Percentiles rank a stretch among this genome's conserved stretches.
These are phyloP conservation scores for Crithidia sp. DNA, from an alignment of 208 protist genomes.

Conservation along the genomic window DNA sequence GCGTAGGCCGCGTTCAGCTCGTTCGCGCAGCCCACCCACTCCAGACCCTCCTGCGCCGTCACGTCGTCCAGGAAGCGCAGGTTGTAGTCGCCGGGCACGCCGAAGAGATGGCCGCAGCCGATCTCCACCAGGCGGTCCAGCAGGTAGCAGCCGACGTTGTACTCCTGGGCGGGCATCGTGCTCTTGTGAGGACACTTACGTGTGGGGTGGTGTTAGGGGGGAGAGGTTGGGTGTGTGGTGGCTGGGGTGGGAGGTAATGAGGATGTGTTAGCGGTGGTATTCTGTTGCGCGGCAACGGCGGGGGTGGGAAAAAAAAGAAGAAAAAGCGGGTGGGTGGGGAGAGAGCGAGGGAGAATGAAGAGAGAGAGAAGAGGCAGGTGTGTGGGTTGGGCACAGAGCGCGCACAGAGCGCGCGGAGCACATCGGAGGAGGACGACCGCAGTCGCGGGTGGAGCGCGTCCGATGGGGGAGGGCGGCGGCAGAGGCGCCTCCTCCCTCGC, in stretches of 20 bases:
- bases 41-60: conserved; percentile 29
- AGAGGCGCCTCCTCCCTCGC: no score
- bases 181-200: not conserved
- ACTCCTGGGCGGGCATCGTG: conserved; percentile 36
- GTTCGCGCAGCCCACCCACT: conserved; percentile 58
- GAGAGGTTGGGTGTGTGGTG: not conserved
- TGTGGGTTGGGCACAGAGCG: no score
- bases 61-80: conserved; percentile 59
- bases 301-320: no score
- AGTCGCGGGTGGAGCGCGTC: no score
- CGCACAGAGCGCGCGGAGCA: no score
- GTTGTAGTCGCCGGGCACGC: conserved; percentile 59
- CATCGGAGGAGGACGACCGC: no score
- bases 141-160: conserved; percentile 58
- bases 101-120: conserved; percentile 47
- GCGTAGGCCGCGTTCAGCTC: conserved; percentile 64
- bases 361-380: no score
- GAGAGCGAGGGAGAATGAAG: no score
- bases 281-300: no score
- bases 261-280: no score
- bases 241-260: not conserved
- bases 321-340: no score
- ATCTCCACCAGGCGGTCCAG: conserved; percentile 43
- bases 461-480: no score
- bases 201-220: not conserved